Conservation (phyloP, 306 rosid genomes). For the Carpinus viminea region DNA sequence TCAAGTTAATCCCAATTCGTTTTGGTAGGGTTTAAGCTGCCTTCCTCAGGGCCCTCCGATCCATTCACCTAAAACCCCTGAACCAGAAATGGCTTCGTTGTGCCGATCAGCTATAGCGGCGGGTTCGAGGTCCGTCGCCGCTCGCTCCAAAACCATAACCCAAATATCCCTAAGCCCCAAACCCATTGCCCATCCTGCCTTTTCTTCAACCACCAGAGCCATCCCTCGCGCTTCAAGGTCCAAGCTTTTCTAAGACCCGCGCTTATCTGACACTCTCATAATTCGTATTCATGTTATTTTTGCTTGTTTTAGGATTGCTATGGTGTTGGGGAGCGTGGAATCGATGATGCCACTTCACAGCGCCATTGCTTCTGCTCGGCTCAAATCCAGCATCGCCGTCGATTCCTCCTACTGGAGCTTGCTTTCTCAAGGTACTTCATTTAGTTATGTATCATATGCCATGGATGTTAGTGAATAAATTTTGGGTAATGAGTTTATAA, state of each 20-base stretch:
- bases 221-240: conserved; percentile 61
- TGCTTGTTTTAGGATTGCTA: conserved; percentile 43
- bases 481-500: neutral
- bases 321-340: conserved; percentile 63
- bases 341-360: conserved; percentile 90
- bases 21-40: conserved; percentile 43
- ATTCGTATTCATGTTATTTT: neutral
- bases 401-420: conserved; percentile 79
- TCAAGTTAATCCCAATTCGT: neutral
- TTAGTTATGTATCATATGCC: neutral
- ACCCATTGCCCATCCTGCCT: conserved; percentile 28
- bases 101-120: conserved; percentile 68
- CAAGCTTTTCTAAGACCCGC: neutral
- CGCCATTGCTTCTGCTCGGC: conserved; percentile 81
- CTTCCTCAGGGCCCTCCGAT: neutral
- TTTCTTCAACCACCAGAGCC: conserved; percentile 47
- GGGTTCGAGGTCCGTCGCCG: conserved; percentile 48
- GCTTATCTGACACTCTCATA: neutral
- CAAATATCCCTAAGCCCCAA: conserved; percentile 35
- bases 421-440: conserved; percentile 73
- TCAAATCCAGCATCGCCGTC: conserved; percentile 73
- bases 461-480: neutral
- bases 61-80: neutral
- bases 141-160: conserved; percentile 47
- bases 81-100: conserved; percentile 51